phyloP scores from a whole-genome alignment of 495 filamentous ascomycete genomes.

The Neurospora tetraspora region DNA sequence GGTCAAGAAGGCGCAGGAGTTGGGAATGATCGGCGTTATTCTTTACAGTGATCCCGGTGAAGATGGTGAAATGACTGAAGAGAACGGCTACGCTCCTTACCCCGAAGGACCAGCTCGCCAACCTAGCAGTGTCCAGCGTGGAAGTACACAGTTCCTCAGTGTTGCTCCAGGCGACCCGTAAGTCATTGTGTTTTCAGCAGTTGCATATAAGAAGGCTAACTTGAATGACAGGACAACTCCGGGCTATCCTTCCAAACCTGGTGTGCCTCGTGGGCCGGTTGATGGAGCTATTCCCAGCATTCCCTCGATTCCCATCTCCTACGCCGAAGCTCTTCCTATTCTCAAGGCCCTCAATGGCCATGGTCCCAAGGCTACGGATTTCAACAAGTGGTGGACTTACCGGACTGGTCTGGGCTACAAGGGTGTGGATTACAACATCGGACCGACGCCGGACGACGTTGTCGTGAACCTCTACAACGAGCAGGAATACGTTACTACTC shows the following conservation, averaged over 20 bases:
- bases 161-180: slow-evolving; percentile 50
- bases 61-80: slow-evolving; percentile 71
- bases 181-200: slow-evolving; percentile 6
- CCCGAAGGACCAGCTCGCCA: slow-evolving; percentile 82
- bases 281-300: slow-evolving; percentile 66
- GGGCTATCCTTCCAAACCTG: slow-evolving; percentile 89
- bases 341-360: slow-evolving; percentile 82
- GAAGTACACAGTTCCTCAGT: slow-evolving; percentile 80
- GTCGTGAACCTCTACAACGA: slow-evolving; percentile 76
- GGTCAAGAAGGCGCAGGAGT: slow-evolving; percentile 82
- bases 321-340: slow-evolving; percentile 73
- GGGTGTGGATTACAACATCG: slow-evolving; percentile 84
- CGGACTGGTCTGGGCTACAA: slow-evolving; percentile 68
- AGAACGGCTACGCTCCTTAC: slow-evolving; percentile 71
- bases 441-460: slow-evolving; percentile 68
- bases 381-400: slow-evolving; percentile 60
- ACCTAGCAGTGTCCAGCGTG: slow-evolving; percentile 81
- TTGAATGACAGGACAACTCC: slow-evolving; percentile 57
- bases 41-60: slow-evolving; percentile 86
- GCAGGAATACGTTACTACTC: slow-evolving; percentile 82
- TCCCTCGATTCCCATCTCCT: slow-evolving; percentile 88
- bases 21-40: slow-evolving; percentile 80
- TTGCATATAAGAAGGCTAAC: not conserved
- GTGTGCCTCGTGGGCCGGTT: slow-evolving; percentile 64
- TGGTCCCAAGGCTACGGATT: slow-evolving; percentile 67